Conservation (phyloP, 2,329 filamentous ascomycete species). For the Elsinoe fawcettii region DNA sequence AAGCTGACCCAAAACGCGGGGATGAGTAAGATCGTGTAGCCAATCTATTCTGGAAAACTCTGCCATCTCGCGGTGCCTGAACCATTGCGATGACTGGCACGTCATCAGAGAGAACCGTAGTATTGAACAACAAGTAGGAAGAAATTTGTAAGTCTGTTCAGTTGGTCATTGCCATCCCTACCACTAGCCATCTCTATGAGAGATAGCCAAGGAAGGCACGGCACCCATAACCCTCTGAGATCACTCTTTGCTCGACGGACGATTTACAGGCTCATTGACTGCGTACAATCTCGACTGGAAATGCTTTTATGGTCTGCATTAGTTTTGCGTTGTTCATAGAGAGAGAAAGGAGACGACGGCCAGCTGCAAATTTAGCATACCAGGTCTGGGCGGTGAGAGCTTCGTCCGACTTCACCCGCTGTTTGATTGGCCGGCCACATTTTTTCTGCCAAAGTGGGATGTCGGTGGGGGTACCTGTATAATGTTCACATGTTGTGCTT, state of each 20-base stretch:
- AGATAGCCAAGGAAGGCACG: constrained; percentile 32
- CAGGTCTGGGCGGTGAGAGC: background rate
- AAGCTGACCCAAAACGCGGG: background rate
- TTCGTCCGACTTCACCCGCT: constrained; percentile 14
- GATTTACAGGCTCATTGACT: constrained; percentile 43
- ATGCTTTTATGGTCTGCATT: constrained; percentile 45
- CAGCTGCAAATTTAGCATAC: constrained; percentile 20
- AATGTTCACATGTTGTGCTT: background rate
- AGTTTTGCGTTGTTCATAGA: constrained; percentile 45
- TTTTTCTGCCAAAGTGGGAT: constrained; percentile 13
- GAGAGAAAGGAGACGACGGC: constrained; percentile 28
- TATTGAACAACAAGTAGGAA: background rate
- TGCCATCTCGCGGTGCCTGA: background rate
- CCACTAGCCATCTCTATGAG: constrained; percentile 26
- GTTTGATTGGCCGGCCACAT: constrained; percentile 7
- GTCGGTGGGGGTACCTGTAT: background rate
- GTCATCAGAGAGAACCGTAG: background rate
- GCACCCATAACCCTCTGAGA: constrained; percentile 43
- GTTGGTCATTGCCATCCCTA: constrained; percentile 45
- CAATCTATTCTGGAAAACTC: constrained; percentile 1
- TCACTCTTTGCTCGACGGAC: constrained; percentile 43
- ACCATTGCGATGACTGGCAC: background rate
- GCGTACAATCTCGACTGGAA: constrained; percentile 35
- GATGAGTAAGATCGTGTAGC: constrained; percentile 9
- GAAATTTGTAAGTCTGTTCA: constrained; percentile 34